phyloP scores from a whole-genome alignment of 768 basidiomycete genomes.

The Lentinula sp. region DNA sequence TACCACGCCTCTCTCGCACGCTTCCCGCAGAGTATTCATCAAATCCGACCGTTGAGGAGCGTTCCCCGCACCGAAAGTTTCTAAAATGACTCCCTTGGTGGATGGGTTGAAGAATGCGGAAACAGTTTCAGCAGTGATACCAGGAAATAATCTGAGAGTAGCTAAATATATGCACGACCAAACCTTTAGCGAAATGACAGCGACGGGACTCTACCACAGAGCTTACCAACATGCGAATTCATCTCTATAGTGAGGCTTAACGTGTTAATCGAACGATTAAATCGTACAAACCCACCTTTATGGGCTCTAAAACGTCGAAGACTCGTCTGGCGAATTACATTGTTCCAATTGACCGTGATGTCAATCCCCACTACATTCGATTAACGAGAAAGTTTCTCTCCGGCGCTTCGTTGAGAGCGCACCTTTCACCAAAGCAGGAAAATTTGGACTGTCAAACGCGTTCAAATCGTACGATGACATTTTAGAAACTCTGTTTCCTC shows the following conservation, averaged over 20 bases:
- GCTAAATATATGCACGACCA: constrained; percentile 32
- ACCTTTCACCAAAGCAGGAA: constrained; percentile 79
- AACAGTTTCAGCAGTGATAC: constrained; percentile 70
- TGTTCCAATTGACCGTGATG: constrained; percentile 83
- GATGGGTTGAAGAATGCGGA: constrained; percentile 72
- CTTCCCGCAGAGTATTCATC: constrained; percentile 69
- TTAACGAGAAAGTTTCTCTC: constrained; percentile 6
- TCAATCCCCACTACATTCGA: constrained; percentile 71
- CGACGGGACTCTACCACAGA: background rate
- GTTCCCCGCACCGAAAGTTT: constrained; percentile 92
- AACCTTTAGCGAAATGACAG: background rate
- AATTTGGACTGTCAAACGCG: constrained; percentile 84
- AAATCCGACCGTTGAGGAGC: constrained; percentile 80
- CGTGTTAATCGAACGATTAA: background rate
- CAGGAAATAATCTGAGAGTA: constrained; percentile 81
- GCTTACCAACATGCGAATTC: constrained; percentile 73
- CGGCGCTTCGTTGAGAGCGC: constrained; percentile 11
- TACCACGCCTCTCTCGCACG: constrained; percentile 77
- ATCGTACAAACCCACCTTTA: constrained; percentile 45
- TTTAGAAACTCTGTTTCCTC: constrained; percentile 83
- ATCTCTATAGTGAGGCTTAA: constrained; percentile 44
- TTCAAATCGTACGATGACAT: constrained; percentile 76
- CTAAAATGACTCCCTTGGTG: constrained; percentile 76
- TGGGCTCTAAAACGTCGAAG: constrained; percentile 76
- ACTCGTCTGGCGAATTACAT: constrained; percentile 78